Evolutionary conservation across 805 yeast genomes (phyloP), one percentile per base, ranked within the genome.

Genomic region (Kuraishia ogatae): DNA sequence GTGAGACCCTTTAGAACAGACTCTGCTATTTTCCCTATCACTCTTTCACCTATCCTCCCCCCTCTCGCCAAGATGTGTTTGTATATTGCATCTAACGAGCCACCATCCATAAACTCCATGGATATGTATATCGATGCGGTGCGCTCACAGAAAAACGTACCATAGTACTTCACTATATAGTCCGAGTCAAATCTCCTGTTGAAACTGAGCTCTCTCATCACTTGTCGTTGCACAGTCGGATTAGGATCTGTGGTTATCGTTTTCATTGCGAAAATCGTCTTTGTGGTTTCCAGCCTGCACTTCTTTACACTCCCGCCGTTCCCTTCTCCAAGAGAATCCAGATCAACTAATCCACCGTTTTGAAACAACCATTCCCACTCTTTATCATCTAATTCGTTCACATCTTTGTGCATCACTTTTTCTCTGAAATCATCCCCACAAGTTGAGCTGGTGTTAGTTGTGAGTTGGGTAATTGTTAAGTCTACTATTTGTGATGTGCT

Each of bases 31-130:
- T 89, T 87, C 1, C 97, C 98, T 58, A 94, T 71, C 0, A 93
- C 97, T 64, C 88, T 89, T 66, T 94, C 99, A 57, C 97, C 92
- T 43, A 94, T 87, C 56, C 97, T 75, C 48, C 96, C 96, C 20
- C 91, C 90, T 54, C 88, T 74, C 48, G 76, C 73, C 52, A 84
- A 78, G 50, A 91, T 87, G 55, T 83, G 79, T 62, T 86, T 85
- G 71, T 93, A 91, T n/a, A 93, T 83, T 1, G 97, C 90, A 64
- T 94, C 97, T 57, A 94, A 71, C 2, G 97, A 89, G 49, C 83
- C 81, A 1, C 97, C 98, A 24, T 91, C 97, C 91, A 96, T 94
- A 68, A 82, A 94, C 69, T 94, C 99, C 98, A 94, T 94, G 51
- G 97, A 90, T 28, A 94, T 94, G 61, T 89, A 91, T 48, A 94